A percentile compares a stretch with the other conserved stretches of the same genome.
These are phyloP conservation scores for Termitomyces sp. DNA, from an alignment of 768 basidiomycete genomes.

Conservation along the genomic window DNA sequence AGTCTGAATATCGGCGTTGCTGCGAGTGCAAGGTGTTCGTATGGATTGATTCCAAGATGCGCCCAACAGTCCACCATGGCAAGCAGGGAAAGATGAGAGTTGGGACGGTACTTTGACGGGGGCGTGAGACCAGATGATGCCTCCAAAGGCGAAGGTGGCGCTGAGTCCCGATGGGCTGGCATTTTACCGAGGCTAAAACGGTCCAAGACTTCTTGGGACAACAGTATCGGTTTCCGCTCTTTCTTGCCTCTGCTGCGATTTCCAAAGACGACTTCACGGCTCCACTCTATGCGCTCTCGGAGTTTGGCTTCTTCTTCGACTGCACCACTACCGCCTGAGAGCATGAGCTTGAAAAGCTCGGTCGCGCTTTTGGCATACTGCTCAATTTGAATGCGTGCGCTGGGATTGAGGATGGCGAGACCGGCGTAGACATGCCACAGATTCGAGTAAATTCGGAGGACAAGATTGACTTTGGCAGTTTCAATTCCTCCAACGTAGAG, in stretches of 20 bases:
- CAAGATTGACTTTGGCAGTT: conserved; percentile 96
- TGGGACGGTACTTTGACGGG: conserved; percentile 45
- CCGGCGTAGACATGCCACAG: conserved; percentile 99
- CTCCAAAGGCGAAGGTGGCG: conserved; percentile 20
- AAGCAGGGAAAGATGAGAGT: conserved; percentile 90
- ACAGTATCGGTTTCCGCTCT: conserved; percentile 61
- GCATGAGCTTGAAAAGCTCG: conserved; percentile 95
- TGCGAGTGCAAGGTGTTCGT: conserved; percentile 86
- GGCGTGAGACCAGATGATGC: conserved; percentile 52
- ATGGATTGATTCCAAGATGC: conserved; percentile 80
- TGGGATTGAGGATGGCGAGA: conserved; percentile 95
- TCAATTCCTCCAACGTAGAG: conserved; percentile 97
- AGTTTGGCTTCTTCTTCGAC: conserved; percentile 44
- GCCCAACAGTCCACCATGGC: conserved; percentile 99
- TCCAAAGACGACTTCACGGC: conserved; percentile 75
- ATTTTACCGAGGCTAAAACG: conserved; percentile 75
- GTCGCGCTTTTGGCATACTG: conserved; percentile 84
- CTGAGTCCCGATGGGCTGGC: conserved; percentile 10
- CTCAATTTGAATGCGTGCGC: conserved; percentile 82
- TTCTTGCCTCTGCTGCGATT: conserved; percentile 25
- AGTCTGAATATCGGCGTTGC: conserved; percentile 95
- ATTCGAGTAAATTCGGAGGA: conserved; percentile 93
- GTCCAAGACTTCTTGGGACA: conserved; percentile 84
- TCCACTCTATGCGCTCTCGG: conserved; percentile 68
- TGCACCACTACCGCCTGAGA: conserved; percentile 45